Evolutionary conservation across 352 stramenopile genomes (phyloP).

Genomic region (Phytophthora pseudosyringae): DNA sequence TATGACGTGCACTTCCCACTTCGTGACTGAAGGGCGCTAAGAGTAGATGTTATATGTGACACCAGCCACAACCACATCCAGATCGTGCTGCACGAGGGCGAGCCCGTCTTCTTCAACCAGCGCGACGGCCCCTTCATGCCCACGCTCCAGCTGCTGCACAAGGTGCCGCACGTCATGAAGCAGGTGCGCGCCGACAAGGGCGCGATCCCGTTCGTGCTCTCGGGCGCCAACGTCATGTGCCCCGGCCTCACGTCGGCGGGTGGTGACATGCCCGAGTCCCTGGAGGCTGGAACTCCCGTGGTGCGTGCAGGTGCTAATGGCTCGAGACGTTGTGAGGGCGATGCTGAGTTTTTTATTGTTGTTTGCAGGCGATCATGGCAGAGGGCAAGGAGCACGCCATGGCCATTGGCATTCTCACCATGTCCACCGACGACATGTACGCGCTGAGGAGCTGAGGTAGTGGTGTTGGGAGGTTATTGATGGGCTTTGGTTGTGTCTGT

Average conservation of each 20-base stretch:
- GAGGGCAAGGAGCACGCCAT: constrained; percentile 98
- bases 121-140: constrained; percentile 97
- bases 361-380: constrained; percentile 92
- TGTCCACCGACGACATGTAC: constrained; percentile 97
- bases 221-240: constrained; percentile 99
- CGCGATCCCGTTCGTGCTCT: constrained; percentile 98
- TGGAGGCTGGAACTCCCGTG: constrained; percentile 85
- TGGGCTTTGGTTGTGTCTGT: background rate
- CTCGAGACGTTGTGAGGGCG: background rate
- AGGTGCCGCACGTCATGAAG: constrained; percentile 94
- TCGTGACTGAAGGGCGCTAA: background rate
- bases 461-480: constrained; percentile 1
- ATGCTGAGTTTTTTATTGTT: constrained; percentile 3
- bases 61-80: constrained; percentile 91
- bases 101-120: constrained; percentile 97
- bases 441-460: background rate
- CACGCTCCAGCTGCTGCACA: constrained; percentile 95
- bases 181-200: constrained; percentile 96
- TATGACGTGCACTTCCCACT: constrained; percentile 1
- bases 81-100: constrained; percentile 87
- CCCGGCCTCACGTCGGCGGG: constrained; percentile 96
- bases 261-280: constrained; percentile 91
- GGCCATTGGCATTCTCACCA: constrained; percentile 96
- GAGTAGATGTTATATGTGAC: constrained; percentile 28
- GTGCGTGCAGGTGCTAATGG: constrained; percentile 43